Percentiles rank a stretch among this genome's conserved stretches.
Evolutionary conservation across 148 eudicot genomes (phyloP).

Genomic region (Fagopyrum esculentum): DNA sequence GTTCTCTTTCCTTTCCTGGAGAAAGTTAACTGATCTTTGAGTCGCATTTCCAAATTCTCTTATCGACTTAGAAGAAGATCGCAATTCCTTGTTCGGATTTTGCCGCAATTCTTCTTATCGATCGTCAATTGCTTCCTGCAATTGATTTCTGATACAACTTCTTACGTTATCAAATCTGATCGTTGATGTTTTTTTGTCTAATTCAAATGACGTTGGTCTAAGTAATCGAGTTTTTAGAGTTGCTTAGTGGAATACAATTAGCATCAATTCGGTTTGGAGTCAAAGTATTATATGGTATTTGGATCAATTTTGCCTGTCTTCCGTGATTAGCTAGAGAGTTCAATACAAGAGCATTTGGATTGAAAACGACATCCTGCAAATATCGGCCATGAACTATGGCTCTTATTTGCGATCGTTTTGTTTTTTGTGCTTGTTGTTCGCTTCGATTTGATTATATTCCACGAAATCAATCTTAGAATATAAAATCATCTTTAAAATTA

Average conservation of each 20-base stretch:
- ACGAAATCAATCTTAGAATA: no score
- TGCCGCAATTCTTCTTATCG: not conserved
- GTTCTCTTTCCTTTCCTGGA: not conserved
- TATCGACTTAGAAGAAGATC: no score
- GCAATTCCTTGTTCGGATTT: no score
- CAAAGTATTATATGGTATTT: not conserved
- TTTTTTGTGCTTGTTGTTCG: not conserved
- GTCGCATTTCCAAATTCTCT: not conserved
- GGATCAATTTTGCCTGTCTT: not conserved
- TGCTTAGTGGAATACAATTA: not conserved
- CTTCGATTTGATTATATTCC: not conserved
- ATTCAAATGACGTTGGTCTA: not conserved
- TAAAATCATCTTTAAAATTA: no score
- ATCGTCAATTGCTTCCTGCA: conserved; percentile 2
- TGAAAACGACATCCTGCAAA: not conserved
- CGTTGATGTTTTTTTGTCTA: no score
- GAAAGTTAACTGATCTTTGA: not conserved
- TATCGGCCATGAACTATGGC: not conserved
- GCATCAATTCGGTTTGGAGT: not conserved
- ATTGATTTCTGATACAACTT: not conserved
- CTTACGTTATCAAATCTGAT: not conserved
- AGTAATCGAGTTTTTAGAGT: not conserved
- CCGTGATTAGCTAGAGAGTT: not conserved
- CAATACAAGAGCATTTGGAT: no score
- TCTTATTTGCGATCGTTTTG: not conserved